Evolutionary conservation across 1,284 basidiomycete genomes (phyloP), one percentile per base, ranked within the genome.

Genomic region (Sphagnurus paluster): DNA sequence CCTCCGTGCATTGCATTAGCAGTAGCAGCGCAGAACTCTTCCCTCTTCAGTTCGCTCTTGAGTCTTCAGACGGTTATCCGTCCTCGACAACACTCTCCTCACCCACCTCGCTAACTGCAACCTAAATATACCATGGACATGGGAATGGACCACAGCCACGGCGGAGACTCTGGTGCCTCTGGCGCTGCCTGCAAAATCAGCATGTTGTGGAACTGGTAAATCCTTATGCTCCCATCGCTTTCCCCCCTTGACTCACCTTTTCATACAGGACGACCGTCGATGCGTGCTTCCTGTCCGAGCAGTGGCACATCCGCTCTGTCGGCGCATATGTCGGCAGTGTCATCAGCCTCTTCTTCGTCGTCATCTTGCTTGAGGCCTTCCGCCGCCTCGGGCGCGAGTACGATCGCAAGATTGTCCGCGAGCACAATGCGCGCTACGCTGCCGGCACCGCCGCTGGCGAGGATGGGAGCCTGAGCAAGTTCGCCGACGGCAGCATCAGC

Each of bases 251-350:
- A 8, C 25, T 24, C 30, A n/a, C 21, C 3, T 19, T 5, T 10
- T 1, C 24, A 8, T 20, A 5, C 42, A 44, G 42, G 42, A 16
- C 26, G 25, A 44, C 42, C 24, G 25, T 44, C 17, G 42, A 44
- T n/a, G 42, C 42, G 4, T 44, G 42, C 24, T 44, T 44, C 34
- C 2, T 44, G 25, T 44, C 42, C 5, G 10, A 11, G 16, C 42
- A 44, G 16, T 44, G 42, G 42, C 42, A 44, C 19, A 37, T 44
- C 26, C 42, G 34, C n/a, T 37, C 42, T 10, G 35, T 44, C 19
- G 42, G 42, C 16, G 42, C 33, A 17, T 44, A 44, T 19, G 42
- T n/a, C 2, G 42, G 42, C 14, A 44, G 25, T 13, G 23, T 44
- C 33, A 28, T 44, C 10, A 21, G 32, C 24, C 23, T 44, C n/a